phyloP scores from a whole-genome alignment of 2,329 filamentous ascomycete species.

The Plenodomus lindquistii region DNA sequence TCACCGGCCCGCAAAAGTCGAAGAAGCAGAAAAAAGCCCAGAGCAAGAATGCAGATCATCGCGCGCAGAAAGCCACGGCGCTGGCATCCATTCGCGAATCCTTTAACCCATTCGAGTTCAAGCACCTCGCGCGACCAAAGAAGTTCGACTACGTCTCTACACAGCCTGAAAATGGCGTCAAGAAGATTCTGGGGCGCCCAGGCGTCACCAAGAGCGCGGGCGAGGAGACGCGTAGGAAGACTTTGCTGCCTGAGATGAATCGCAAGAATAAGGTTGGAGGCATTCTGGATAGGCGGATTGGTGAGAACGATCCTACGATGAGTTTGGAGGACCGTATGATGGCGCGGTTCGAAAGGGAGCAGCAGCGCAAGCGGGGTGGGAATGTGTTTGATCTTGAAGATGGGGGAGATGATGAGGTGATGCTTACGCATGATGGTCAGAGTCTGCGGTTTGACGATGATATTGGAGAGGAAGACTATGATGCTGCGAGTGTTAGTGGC shows the following conservation, averaged over 20 bases:
- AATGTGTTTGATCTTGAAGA: conserved; percentile 91
- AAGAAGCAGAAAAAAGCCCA: conserved; percentile 84
- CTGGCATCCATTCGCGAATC: conserved; percentile 87
- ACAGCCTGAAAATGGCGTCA: conserved; percentile 56
- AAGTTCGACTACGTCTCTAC: conserved; percentile 85
- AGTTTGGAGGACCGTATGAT: conserved; percentile 90
- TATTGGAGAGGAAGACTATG: conserved; percentile 69
- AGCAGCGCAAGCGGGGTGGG: conserved; percentile 76
- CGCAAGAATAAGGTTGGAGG: conserved; percentile 88
- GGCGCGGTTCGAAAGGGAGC: conserved; percentile 87
- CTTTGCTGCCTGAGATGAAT: conserved; percentile 87
- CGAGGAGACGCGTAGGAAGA: conserved; percentile 84
- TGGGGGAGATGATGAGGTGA: conserved; percentile 68
- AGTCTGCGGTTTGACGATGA: conserved; percentile 66
- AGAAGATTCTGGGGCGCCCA: conserved; percentile 70
- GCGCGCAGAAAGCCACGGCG: conserved; percentile 74
- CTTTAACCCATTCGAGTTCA: conserved; percentile 98
- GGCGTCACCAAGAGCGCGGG: conserved; percentile 82
- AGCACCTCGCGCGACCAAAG: conserved; percentile 72
- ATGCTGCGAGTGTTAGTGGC: conserved; percentile 71
- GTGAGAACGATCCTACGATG: conserved; percentile 94
- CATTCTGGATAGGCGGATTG: conserved; percentile 89
- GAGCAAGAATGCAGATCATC: conserved; percentile 73
- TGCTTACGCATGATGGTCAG: conserved; percentile 82
- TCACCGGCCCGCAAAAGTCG: conserved; percentile 88